Evolutionary conservation across 352 stramenopile genomes (phyloP), one percentile per base, ranked within the genome.

Genomic region (Pythium folliculosum): DNA sequence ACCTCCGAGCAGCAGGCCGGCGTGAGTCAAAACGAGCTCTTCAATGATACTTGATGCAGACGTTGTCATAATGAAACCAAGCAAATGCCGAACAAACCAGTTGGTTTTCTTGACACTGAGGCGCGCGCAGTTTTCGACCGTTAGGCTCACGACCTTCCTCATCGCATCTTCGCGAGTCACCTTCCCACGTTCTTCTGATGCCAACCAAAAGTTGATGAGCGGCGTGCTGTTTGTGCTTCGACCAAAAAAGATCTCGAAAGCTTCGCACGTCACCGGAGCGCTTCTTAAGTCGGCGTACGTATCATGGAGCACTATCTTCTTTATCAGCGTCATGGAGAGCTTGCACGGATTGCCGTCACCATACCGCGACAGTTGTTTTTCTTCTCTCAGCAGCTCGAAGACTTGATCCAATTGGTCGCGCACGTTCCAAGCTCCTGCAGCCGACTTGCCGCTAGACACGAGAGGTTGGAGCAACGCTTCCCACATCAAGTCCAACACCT

Each of bases 61-160:
- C 1, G 21, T 16, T 22, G 9, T 56, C 56, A 91, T 62, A 14
- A 86, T 60, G 44, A 86, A 88, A 50, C 64, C 70, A 38, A 92
- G 69, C 43, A 92, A 60, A 62, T 95, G 87, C 48, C 74, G 75
- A 27, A 75, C 48, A 69, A 95, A 95, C 87, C 87, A 95, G 65
- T 88, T 80, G 30, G 81, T 80, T 60, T 89, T 86, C 67, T 85
- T 88, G 48, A 81, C 60, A 70, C 68, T 90, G 59, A 91, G 76
- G 23, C 59, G 56, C 52, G n/a, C 40, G 53, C 47, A 67, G 52
- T 73, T 63, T 5, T 51, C 55, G 21, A 70, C 56, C 17, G 50
- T 63, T 37, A 64, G 2, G 2, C 21, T 13, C n/a, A 70, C 37
- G n/a, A 69, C 35, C 17, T 57, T 66, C n/a, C 14, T 43, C 17